These are phyloP conservation scores for Tetrapisispora taiwanensis DNA, from an alignment of 805 yeast species.

Conservation along the genomic window DNA sequence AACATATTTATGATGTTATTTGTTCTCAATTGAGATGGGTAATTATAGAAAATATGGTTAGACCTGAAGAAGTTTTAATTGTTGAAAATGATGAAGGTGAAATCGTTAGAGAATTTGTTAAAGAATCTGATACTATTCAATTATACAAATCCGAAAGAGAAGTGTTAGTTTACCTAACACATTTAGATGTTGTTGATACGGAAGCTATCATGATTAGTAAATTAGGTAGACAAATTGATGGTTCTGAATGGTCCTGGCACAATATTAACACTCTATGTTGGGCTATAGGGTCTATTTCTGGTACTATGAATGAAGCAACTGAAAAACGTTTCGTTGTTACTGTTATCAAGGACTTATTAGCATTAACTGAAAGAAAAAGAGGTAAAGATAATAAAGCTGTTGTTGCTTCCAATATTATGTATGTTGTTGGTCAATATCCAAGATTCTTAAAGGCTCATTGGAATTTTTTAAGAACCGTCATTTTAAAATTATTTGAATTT, in stretches of 20 bases:
- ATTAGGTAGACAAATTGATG: slow-evolving; percentile 86
- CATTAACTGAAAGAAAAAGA: slow-evolving; percentile 88
- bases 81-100: slow-evolving; percentile 99
- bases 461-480: slow-evolving; percentile 93
- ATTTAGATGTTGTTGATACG: slow-evolving; percentile 87
- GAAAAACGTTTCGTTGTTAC: slow-evolving; percentile 89
- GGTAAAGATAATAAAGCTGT: slow-evolving; percentile 98
- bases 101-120: slow-evolving; percentile 93
- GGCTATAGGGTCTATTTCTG: slow-evolving; percentile 99
- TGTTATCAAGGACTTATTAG: slow-evolving; percentile 84
- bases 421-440: slow-evolving; percentile 98
- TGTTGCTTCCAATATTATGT: slow-evolving; percentile 99
- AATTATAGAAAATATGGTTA: slow-evolving; percentile 94
- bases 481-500: slow-evolving; percentile 89
- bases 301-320: slow-evolving; percentile 97
- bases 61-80: slow-evolving; percentile 95
- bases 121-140: slow-evolving; percentile 94
- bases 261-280: slow-evolving; percentile 94
- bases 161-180: slow-evolving; percentile 88
- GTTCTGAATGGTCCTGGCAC: slow-evolving; percentile 98
- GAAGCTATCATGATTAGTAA: slow-evolving; percentile 89
- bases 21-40: slow-evolving; percentile 79
- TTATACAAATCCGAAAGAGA: slow-evolving; percentile 93
- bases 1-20: slow-evolving; percentile 69
- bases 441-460: slow-evolving; percentile 95